Conservation (phyloP, 2,329 filamentous ascomycete genomes). For the Verruconis gallopava region DNA sequence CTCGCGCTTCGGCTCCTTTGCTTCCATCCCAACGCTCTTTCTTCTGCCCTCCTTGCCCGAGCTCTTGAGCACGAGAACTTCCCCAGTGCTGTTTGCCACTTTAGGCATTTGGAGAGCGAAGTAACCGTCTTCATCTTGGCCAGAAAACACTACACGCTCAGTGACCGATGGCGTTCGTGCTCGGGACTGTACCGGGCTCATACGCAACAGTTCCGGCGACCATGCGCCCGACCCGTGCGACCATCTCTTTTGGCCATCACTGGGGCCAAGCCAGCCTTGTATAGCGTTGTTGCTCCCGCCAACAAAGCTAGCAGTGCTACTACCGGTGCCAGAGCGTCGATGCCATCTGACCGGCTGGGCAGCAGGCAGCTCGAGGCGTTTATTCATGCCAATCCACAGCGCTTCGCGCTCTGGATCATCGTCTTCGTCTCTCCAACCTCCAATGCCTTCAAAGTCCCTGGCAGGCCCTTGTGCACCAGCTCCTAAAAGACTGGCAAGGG, state of each 20-base stretch:
- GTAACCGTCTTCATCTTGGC: background rate
- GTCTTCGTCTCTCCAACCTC: conserved; percentile 25
- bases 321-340: conserved; percentile 5
- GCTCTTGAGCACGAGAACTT: conserved; percentile 1
- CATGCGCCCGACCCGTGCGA: conserved; percentile 10
- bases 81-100: background rate
- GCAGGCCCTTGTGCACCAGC: conserved; percentile 17
- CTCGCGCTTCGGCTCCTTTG: background rate
- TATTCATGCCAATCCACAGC: conserved; percentile 31
- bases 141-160: background rate
- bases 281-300: background rate
- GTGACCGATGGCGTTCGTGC: conserved; percentile 20
- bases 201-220: conserved; percentile 23
- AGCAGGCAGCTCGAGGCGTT: conserved; percentile 26
- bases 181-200: conserved; percentile 25
- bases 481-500: conserved; percentile 23
- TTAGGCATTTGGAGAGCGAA: background rate
- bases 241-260: background rate
- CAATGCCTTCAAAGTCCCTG: conserved; percentile 32
- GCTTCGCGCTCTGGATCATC: conserved; percentile 29
- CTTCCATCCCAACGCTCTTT: background rate
- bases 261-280: background rate
- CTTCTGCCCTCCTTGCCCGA: background rate
- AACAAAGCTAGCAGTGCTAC: conserved; percentile 1
- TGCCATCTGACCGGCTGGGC: conserved; percentile 9